Base-by-base conservation (phyloP, 164 flowering plant genomes). In the Aristolochia contorta region DNA sequence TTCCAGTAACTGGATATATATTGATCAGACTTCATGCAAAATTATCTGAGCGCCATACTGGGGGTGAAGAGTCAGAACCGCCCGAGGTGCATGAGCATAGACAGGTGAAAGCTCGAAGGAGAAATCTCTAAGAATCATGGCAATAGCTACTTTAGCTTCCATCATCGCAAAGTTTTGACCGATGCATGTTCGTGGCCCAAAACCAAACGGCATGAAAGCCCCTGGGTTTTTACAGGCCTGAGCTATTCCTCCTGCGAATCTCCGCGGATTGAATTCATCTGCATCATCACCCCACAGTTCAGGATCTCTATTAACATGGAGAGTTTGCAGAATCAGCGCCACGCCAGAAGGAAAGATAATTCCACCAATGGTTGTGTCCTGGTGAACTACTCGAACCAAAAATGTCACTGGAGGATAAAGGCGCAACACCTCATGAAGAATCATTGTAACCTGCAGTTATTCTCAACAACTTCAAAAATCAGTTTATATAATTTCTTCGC, bases 21-120 rank as follows among this genome's bases (percentile, higher is more conserved):
- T 49, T 1, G 20, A 13, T 60, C n/a, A 37, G 37, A 62, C 49
- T 41, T 21, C 41, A 16, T 33, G 57, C 22, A 62, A 21, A 49
- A 62, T 62, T 30, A 62, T 9, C 14, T 52, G 65, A 37, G 58
- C 65, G 0, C 65, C 65, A 53, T 62, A 20, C 19, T 64, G 66
- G 16, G 66, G 66, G 13, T 46, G 66, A 16, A 56, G 59, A 45
- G 66, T 64, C 5, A 47, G 12, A 14, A 47, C 23, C 20, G 54
- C 19, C 12, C 4, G 27, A 15, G 66, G 66, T 18, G 65, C 65
- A 62, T 62, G 65, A 16, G 50, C 48, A 53, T 62, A 62, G 22
- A 24, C 16, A 0, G 56, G 63, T 0, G 63, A 60, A 19, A 60
- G 63, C 54, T 50, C 54, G 23, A 62, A 52, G 6, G 58, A 52